Evolutionary conservation across 306 rosid species (phyloP), one percentile per base, ranked within the genome.

Genomic region (Canavalia ensiformis): DNA sequence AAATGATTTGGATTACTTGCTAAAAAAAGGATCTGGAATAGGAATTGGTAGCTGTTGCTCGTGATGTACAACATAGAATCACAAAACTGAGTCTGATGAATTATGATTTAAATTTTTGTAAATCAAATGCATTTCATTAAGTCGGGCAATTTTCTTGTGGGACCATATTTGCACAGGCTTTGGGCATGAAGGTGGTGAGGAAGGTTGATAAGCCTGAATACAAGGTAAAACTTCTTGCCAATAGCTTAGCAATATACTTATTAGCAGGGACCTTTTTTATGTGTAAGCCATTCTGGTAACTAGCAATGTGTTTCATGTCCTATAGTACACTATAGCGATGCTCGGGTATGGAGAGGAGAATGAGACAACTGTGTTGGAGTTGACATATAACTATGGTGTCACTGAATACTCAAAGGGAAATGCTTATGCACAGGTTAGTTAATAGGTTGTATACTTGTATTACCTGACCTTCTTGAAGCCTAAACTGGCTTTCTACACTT

Each of bases 381-480:
- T 95, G 91, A 88, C 96, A 42, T 93, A 93, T 74, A 95, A 93
- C 79, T 90, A 95, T 83, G 99, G 91, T 72, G 94, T 91, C 82
- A 91, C 92, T 6, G 92, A 91, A 80, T 91, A 93, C 68, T 83
- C 98, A 7, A 91, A 90, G 86, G 99, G 98, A 75, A 91, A 79
- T 84, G 99, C 90, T 52, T 95, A 93, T 91, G 96, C 96, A 12
- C 99, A 95, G 94, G 98, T 95, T 68, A 74, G 66, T 76, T 51
- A 10, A 68, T 37, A 47, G 68, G 31, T 78, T 39, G 49, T 55
- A 37, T 59, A 63, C 25, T 78, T 39, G 49, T 55, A 37, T 59
- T 70, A 42, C 30, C 3, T 50, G 7, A 8, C 25, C 41, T 33
- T 30, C 7, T 56, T 33, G 68, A 79, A n/a, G 51, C 68, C 30